A percentile compares a stretch with the other conserved stretches of the same genome.
These are phyloP conservation scores for Lactifluus volemus DNA, from an alignment of 768 basidiomycete species.

Conservation along the genomic window DNA sequence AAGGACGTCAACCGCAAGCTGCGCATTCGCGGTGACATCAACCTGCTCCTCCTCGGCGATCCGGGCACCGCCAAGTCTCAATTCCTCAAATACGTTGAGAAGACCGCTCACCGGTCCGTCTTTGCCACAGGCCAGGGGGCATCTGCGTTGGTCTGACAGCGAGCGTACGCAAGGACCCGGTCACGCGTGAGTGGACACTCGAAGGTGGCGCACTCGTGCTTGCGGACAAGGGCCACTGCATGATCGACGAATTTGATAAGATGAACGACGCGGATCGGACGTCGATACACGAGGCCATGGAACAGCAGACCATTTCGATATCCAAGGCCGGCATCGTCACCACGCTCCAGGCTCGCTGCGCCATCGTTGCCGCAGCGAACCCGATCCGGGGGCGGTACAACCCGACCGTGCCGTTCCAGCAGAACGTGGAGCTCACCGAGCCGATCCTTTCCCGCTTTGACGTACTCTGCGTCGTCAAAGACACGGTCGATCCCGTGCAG, in stretches of 20 bases:
- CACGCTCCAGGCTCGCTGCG: constrained; percentile 94
- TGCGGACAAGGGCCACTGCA: constrained; percentile 94
- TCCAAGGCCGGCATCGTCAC: constrained; percentile 99
- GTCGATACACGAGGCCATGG: constrained; percentile 99
- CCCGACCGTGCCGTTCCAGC: constrained; percentile 95
- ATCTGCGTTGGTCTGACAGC: constrained; percentile 95
- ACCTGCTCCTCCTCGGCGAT: constrained; percentile 91
- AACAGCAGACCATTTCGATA: constrained; percentile 98
- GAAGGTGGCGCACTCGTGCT: constrained; percentile 98
- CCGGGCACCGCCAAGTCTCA: constrained; percentile 99
- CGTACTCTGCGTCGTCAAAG: constrained; percentile 96
- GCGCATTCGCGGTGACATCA: constrained; percentile 95
- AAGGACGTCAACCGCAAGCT: constrained; percentile 98
- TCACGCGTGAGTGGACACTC: constrained; percentile 96
- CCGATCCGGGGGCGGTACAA: constrained; percentile 96
- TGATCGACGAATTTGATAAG: constrained; percentile 99
- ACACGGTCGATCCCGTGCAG: constrained; percentile 92
- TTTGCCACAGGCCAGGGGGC: constrained; percentile 99
- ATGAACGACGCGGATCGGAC: constrained; percentile 99
- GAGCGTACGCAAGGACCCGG: constrained; percentile 96
- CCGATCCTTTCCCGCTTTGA: constrained; percentile 98
- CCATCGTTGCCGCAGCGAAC: constrained; percentile 96
- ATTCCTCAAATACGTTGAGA: constrained; percentile 97
- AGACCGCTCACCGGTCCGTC: constrained; percentile 95
- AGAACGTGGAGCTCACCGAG: constrained; percentile 97